Conservation (phyloP, 2,329 filamentous ascomycete genomes). For the Cytospora leucostoma region DNA sequence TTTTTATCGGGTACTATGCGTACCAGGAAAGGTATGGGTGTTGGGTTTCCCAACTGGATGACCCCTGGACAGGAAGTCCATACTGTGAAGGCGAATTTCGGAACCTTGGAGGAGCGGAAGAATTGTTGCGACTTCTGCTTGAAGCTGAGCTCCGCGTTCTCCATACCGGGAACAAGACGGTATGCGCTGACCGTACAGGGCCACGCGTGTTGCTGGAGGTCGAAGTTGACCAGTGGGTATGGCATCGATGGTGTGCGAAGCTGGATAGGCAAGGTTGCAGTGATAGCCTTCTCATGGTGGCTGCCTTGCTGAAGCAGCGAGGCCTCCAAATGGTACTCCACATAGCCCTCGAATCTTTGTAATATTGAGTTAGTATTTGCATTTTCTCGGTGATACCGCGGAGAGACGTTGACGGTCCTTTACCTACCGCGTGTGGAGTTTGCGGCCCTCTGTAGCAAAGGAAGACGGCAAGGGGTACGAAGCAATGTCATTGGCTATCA, state of each 20-base stretch:
- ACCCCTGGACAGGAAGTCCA: constrained; percentile 33
- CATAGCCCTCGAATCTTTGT: no score
- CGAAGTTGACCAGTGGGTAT: constrained; percentile 30
- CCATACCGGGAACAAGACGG: constrained; percentile 38
- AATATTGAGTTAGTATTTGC: no score
- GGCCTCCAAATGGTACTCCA: constrained; percentile 42
- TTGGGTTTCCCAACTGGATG: constrained; percentile 36
- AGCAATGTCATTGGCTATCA: constrained; percentile 8
- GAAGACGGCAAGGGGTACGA: constrained; percentile 29
- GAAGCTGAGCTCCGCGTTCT: constrained; percentile 35
- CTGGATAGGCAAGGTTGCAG: constrained; percentile 33
- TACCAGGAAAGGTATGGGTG: constrained; percentile 32
- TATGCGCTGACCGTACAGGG: constrained; percentile 28
- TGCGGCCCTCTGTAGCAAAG: constrained; percentile 14
- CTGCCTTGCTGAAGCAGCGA: constrained; percentile 28
- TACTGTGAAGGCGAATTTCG: constrained; percentile 34
- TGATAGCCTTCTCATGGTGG: neutral
- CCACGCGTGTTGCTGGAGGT: neutral
- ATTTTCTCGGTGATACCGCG: no score
- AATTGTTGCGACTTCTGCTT: constrained; percentile 38
- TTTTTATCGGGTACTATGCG: constrained; percentile 25
- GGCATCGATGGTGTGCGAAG: constrained; percentile 23
- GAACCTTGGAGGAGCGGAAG: constrained; percentile 39
- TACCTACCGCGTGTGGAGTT: constrained; percentile 7
- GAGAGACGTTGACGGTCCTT: no score